Base-by-base conservation (phyloP, 1,139 yeast genomes). In the Meyerozyma sp. region DNA sequence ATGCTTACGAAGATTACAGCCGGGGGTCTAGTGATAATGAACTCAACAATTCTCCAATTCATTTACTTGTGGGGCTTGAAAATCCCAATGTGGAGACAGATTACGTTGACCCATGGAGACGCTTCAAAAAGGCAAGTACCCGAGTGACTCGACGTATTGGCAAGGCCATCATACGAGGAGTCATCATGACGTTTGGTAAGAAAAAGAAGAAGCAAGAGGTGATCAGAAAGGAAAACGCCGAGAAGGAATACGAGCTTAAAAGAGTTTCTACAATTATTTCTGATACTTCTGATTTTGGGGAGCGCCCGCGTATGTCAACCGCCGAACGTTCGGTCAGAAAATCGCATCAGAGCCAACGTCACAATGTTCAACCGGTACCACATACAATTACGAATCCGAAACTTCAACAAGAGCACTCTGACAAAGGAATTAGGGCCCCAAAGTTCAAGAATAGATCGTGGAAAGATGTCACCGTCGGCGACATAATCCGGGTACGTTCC, bases 21-120 rank as follows among this genome's bases (percentile, higher is more conserved):
- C 66, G 84, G 55, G 74, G 79, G 0, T 56, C 64, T 1, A 68
- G 78, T 2, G 84, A 79, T 57, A 61, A 72, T 55, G 83, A 79
- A 53, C 66, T 79, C 39, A 79, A 79, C 56, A 76, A 75, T 60
- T 85, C 91, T 8, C 80, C 85, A 14, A 87, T 95, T 2, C 95
- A 88, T 61, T 73, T 88, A 43, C 67, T 93, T 36, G 64, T 68
- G 36, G 93, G 95, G 27, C 63, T 87, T 43, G 56, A 55, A 30
- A 79, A 79, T 54, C 53, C 58, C 14, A 79, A 79, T 51, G 70
- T 73, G 10, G 59, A 63, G 32, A 75, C 67, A 44, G 81, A 75
- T 48, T 72, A 70, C 47, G 66, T 81, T 5, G 77, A 84, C 0
- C 44, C 64, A 3, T 81, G 87, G 87, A 74, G 86, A 62, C 66